phyloP scores from a whole-genome alignment of 176 grass and related monocot genomes.

The Canna indica region DNA sequence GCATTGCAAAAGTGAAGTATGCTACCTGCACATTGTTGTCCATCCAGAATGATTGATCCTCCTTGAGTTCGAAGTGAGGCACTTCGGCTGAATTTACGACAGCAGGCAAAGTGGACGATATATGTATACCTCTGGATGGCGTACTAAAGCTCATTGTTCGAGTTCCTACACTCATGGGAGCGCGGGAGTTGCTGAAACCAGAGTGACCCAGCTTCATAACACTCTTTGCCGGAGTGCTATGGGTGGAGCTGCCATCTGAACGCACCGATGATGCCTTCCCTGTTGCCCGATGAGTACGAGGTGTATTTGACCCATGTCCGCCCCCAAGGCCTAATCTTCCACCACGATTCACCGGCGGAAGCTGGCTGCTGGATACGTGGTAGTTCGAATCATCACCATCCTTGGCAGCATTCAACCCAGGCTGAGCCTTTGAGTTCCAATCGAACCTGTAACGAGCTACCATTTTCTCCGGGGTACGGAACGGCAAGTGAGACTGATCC shows the following conservation, averaged over 20 bases:
- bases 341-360: conserved; percentile 26
- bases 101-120: conserved; percentile 18
- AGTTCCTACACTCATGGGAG: conserved; percentile 26
- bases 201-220: conserved; percentile 43
- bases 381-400: conserved; percentile 26
- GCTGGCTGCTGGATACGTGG: conserved; percentile 6
- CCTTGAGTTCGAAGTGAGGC: conserved; percentile 66
- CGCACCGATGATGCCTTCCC: conserved; percentile 30
- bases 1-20: not conserved
- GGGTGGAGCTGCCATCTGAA: conserved; percentile 49
- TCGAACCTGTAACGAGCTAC: conserved; percentile 38
- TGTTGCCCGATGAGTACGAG: conserved; percentile 32
- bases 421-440: conserved; percentile 26
- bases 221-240: conserved; percentile 75
- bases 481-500: conserved; percentile 17
- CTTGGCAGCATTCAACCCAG: not conserved
- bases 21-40: conserved; percentile 86
- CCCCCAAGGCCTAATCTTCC: not conserved
- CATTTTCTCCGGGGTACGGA: conserved; percentile 63
- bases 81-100: conserved; percentile 49
- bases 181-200: conserved; percentile 42
- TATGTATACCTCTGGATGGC: conserved; percentile 23
- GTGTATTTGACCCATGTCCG: conserved; percentile 20
- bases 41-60: conserved; percentile 92
- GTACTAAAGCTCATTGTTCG: conserved; percentile 19